Evolutionary conservation across 2,329 filamentous ascomycete species (phyloP), one percentile per base, ranked within the genome.

Genomic region (Xylariales sp.): DNA sequence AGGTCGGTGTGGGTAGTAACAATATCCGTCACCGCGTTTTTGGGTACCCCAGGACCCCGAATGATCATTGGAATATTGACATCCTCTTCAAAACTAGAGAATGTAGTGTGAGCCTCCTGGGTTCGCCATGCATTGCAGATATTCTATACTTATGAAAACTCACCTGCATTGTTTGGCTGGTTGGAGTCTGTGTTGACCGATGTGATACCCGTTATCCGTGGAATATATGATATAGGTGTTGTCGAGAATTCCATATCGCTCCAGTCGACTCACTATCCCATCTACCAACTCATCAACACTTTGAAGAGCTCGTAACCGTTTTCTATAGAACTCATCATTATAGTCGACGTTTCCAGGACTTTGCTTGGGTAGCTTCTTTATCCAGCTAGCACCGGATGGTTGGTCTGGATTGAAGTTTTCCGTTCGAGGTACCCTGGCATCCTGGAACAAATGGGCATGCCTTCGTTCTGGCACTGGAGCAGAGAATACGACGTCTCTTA

Each of bases 1-100:
- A 85, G 59, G 49, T 84, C 81, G 3, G 80, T 74, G 50, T 85
- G 82, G 0, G 78, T 75, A 0, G 76, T 82, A 2, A 76, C 69
- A 2, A 66, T 61, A 8, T 70, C 59, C 14, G 66, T 64, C 1
- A 56, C 56, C 4, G 53, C 42, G 0, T 63, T 64, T 14, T 64
- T 51, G 0, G 69, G 58, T 2, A 82, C 56, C 0, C 71, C 70
- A 0, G 78, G 78, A 0, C 78, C 78, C 3, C 77, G 66, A 19
- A 81, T 63, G 22, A 75, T 65, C 4, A 82, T 55, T 0, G 78
- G 78, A 1, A 82, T 71, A 2, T 76, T 71, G 45, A 81, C 74
- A 45, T 81, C 77, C 38, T 78, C 74, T 25, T 81, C 78, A 40
- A 72, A 79, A 0, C 69, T 34, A 51, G 83, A 84, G 3, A 62